Evolutionary conservation across 305 asterid genomes (phyloP), one percentile per base, ranked within the genome.

Genomic region (Lippia alba): DNA sequence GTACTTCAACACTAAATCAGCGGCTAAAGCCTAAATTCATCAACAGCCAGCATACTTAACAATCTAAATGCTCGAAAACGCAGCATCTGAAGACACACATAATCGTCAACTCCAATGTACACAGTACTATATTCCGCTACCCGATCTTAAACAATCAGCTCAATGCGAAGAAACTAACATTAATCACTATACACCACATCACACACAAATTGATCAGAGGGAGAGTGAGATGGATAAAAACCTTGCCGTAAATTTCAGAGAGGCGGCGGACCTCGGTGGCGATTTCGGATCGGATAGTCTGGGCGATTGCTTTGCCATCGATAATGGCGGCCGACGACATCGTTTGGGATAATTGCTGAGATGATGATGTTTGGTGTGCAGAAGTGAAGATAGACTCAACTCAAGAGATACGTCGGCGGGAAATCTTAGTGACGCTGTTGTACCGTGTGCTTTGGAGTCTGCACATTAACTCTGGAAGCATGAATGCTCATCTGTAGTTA

Each of bases 221-320:
- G 49, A 44, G 49, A 2, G 17, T 16, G 67, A 61, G 48, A 49
- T 16, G 17, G 67, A 61, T 41, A 44, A 60, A 56, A 45, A 93
- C 98, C 96, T 93, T 85, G 80, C 71, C 72, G 76, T 87, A 82
- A 44, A 83, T 85, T 68, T 86, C 74, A 16, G 91, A 86, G 64
- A 91, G 95, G 32, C 75, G 84, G 64, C 84, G 85, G 69, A 89
- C 90, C 76, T 89, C 95, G 7, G 74, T 69, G 62, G 96, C 87
- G 64, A 91, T 86, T 70, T 93, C 97, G 39, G 90, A 91, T 82
- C 96, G 89, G 80, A 93, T 89, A 33, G 96, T 81, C 59, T 87
- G 90, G 68, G 98, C 96, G 30, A 91, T 72, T 19, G 87, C 88
- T 74, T 93, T 93, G 71, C 98, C 98, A 48, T 93, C 90, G 82